Base-by-base conservation (phyloP, 2,329 filamentous ascomycete genomes). In the Fusarium succisae region DNA sequence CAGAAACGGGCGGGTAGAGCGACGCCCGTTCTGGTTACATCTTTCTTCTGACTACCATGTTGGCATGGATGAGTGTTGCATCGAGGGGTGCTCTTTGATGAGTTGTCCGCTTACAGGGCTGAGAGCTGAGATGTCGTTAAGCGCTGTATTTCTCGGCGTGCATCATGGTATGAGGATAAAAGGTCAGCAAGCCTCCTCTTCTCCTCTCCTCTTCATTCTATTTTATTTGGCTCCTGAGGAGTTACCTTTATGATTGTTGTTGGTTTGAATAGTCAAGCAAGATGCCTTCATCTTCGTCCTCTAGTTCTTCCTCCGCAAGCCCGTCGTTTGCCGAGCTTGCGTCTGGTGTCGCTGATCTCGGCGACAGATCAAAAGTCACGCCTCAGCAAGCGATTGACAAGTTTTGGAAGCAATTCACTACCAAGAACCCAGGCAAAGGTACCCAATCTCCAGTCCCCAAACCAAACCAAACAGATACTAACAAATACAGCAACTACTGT, bases 401-500 rank as follows among this genome's bases (percentile, higher is more conserved):
- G 69, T 94, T 94, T 79, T 95, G 93, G 93, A 82, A 86, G 59
- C 91, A 90, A 65, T 94, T 94, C 76, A 91, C 88, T 20, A 90
- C 91, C 58, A 93, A 91, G 78, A 87, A 87, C 32, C 93, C 92
- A 0, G 92, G 93, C 22, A 94, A 93, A 84, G 91, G 88, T 88
- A 77, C 10, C 7, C 13, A 44, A 77, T 32, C 18, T 9, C 24
- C 6, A 9, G 11, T 6, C 30, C 17, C n/a, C 3, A 13, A 10
- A 18, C 7, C 3, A 13, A 11, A 18, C 7, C 14, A 18, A 22
- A 18, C 5, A 13, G 5, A 1, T 6, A 7, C 56, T 72, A 9
- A 71, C 30, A 30, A 14, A 3, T 6, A 14, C 15, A 90, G 89
- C 92, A 28, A 92, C 91, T 37, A 92, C 90, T 2, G 87, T 94